Percentiles rank a stretch among this genome's conserved stretches.
phyloP scores from a whole-genome alignment of 768 basidiomycete species.

The Asterophora lycoperdoides region DNA sequence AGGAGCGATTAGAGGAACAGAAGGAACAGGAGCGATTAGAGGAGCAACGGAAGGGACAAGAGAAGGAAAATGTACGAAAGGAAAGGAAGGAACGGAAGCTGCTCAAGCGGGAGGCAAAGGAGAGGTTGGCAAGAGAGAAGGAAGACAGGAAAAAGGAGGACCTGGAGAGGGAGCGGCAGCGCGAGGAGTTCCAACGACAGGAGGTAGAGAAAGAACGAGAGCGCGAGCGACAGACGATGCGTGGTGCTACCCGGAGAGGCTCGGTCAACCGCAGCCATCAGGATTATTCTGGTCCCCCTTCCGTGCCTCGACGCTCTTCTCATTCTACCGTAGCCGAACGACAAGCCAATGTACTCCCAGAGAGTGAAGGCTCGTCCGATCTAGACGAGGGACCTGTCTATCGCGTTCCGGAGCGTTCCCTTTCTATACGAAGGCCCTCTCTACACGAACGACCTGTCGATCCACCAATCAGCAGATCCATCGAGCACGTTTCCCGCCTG shows the following conservation, averaged over 20 bases:
- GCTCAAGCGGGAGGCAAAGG: not conserved
- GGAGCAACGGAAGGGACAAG: not conserved
- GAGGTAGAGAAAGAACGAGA: conserved; percentile 2
- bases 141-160: not conserved
- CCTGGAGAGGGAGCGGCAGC: not conserved
- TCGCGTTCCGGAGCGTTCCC: conserved; percentile 16
- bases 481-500: conserved; percentile 11
- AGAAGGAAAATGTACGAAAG: not conserved
- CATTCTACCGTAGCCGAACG: not conserved
- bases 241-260: conserved; percentile 17
- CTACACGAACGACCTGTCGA: conserved; percentile 9
- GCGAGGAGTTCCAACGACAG: not conserved
- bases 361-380: conserved; percentile 6
- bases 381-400: conserved; percentile 22
- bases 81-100: not conserved
- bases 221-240: conserved; percentile 2
- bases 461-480: conserved; percentile 7
- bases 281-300: conserved; percentile 8
- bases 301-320: not conserved
- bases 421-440: conserved; percentile 15
- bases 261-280: conserved; percentile 20
- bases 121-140: not conserved
- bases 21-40: not conserved
- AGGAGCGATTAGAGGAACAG: not conserved
- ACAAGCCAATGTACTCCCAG: conserved; percentile 1